These are phyloP conservation scores for Pseudoturritis turrita DNA, from an alignment of 345 rosid genomes.

Conservation along the genomic window DNA sequence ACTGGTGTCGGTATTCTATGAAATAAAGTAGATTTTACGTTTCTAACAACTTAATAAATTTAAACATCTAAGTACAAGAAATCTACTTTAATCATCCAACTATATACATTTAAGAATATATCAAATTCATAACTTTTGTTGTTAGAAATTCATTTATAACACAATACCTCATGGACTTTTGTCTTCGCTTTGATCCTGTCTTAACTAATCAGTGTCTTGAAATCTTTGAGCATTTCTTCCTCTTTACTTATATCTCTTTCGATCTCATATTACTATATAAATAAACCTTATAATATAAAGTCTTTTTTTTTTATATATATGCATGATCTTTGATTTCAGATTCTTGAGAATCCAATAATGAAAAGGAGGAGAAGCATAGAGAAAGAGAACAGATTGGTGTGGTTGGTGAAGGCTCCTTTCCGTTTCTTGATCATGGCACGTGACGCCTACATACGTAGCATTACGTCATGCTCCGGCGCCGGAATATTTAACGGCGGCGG, in stretches of 20 bases:
- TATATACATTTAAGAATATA: neutral
- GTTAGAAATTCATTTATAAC: neutral
- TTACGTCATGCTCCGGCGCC: conserved; percentile 46
- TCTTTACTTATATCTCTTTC: neutral
- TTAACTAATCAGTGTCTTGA: neutral
- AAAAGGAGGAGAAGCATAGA: neutral
- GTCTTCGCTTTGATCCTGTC: conserved; percentile 16
- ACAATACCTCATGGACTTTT: neutral
- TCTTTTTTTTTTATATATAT: neutral
- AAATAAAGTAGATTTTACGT: neutral
- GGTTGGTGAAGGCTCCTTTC: conserved; percentile 38
- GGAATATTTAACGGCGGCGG: conserved; percentile 27
- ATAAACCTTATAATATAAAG: neutral
- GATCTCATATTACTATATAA: no score
- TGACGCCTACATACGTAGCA: conserved; percentile 48
- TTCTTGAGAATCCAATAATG: conserved; percentile 17
- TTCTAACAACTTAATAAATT: neutral
- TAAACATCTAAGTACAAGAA: neutral
- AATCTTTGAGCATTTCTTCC: neutral
- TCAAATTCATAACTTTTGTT: neutral
- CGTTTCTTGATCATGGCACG: conserved; percentile 42
- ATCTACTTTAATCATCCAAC: conserved; percentile 6
- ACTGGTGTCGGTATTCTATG: neutral
- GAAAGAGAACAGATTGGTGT: conserved; percentile 5
- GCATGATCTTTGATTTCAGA: neutral